These are phyloP conservation scores for Pneumocystis sp. DNA, from an alignment of 1,139 yeast species.

Conservation along the genomic window DNA sequence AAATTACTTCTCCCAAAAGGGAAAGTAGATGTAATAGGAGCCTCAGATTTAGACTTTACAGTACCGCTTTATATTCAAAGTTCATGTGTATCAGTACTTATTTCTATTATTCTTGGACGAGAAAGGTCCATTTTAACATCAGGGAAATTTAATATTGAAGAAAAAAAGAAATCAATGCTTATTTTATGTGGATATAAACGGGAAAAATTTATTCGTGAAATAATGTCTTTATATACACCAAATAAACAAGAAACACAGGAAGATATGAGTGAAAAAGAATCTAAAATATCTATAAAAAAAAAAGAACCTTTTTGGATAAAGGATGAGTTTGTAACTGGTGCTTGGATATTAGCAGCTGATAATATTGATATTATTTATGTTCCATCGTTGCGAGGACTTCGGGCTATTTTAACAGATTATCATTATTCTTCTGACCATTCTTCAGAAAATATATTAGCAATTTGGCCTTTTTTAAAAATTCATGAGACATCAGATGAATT, in stretches of 20 bases:
- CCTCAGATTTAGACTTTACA: background rate
- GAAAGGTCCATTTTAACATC: background rate
- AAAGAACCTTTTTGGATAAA: background rate
- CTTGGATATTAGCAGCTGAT: background rate
- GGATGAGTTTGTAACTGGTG: background rate
- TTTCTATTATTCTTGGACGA: background rate
- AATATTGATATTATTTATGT: background rate
- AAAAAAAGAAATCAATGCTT: background rate
- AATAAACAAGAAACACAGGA: background rate
- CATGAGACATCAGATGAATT: background rate
- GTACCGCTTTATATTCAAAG: background rate
- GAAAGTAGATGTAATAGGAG: background rate
- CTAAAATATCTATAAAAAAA: background rate
- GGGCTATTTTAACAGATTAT: background rate
- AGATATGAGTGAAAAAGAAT: background rate
- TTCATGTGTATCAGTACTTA: background rate
- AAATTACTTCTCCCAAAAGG: background rate
- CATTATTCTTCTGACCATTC: background rate
- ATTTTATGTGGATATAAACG: background rate
- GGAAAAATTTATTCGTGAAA: background rate
- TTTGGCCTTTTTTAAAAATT: background rate
- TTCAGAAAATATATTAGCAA: background rate
- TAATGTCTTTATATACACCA: background rate
- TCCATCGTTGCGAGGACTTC: background rate
- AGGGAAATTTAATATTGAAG: background rate